phyloP scores from a whole-genome alignment of 495 filamentous ascomycete genomes.

The Xylaria scruposa region DNA sequence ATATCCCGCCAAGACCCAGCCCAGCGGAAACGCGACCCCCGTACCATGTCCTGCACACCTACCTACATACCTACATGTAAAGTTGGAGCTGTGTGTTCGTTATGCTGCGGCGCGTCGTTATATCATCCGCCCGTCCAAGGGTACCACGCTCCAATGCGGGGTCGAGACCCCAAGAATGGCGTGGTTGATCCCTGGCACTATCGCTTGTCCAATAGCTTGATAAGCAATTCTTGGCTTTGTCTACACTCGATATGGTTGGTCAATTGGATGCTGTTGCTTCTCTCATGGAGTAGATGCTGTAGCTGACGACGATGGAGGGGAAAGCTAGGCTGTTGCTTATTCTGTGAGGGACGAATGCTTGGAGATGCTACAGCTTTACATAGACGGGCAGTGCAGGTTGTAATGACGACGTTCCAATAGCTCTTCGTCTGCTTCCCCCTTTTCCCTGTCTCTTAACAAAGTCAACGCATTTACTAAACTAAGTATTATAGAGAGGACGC shows the following conservation, averaged over 20 bases:
- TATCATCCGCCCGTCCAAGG: background rate
- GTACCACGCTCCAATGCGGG: constrained; percentile 13
- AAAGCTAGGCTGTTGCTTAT: background rate
- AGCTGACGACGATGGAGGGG: constrained; percentile 19
- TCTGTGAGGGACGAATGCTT: background rate
- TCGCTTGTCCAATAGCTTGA: constrained; percentile 22
- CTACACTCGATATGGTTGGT: constrained; percentile 6
- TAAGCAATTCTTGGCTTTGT: constrained; percentile 5
- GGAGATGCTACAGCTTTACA: constrained; percentile 6
- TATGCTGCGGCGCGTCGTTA: constrained; percentile 4
- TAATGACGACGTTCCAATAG: background rate
- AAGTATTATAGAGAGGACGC: background rate
- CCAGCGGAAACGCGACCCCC: constrained; percentile 11
- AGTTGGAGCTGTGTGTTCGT: background rate
- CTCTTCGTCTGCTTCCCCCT: background rate
- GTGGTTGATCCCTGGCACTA: constrained; percentile 14
- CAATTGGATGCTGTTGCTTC: constrained; percentile 12
- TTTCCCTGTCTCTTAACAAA: background rate
- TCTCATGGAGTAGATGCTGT: background rate
- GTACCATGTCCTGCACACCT: background rate
- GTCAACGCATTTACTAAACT: background rate
- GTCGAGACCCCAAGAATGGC: background rate
- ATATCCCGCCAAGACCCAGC: constrained; percentile 19
- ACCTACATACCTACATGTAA: background rate
- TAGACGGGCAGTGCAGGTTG: constrained; percentile 1